Conservation (phyloP, 1,284 basidiomycete genomes). For the Rhodotorula sp. region DNA sequence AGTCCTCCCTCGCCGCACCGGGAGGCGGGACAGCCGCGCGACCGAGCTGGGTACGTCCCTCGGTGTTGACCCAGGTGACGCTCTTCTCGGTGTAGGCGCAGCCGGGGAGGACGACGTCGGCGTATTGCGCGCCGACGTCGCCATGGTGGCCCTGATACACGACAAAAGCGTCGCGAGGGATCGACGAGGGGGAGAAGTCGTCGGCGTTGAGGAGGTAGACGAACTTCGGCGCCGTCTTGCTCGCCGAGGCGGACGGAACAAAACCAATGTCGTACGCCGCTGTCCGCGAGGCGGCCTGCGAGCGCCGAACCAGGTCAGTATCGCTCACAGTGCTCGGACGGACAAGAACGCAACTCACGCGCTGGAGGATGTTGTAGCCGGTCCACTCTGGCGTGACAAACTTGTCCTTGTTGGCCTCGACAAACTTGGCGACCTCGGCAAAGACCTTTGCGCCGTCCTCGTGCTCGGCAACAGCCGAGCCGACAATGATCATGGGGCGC, state of each 20-base stretch:
- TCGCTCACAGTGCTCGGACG: not conserved
- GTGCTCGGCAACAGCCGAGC: conserved; percentile 82
- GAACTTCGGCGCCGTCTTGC: conserved; percentile 83
- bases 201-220: conserved; percentile 96
- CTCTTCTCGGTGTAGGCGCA: conserved; percentile 96
- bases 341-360: conserved; percentile 59
- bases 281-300: conserved; percentile 76
- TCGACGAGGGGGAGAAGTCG: conserved; percentile 84
- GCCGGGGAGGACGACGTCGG: conserved; percentile 91
- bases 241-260: conserved; percentile 73
- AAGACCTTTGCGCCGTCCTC: conserved; percentile 78
- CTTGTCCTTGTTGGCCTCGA: conserved; percentile 70
- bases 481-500: conserved; percentile 90
- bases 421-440: conserved; percentile 74
- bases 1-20: conserved; percentile 92
- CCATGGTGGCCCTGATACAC: conserved; percentile 99
- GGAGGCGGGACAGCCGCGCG: conserved; percentile 92
- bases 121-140: conserved; percentile 92
- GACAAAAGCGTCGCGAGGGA: conserved; percentile 91
- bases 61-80: conserved; percentile 94
- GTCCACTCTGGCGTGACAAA: conserved; percentile 91
- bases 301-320: not conserved
- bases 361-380: conserved; percentile 88
- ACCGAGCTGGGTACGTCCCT: conserved; percentile 88
- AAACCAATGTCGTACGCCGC: conserved; percentile 96